Conservation (phyloP, 768 basidiomycete genomes). For the Rhodosporidiobolus odoratus region DNA sequence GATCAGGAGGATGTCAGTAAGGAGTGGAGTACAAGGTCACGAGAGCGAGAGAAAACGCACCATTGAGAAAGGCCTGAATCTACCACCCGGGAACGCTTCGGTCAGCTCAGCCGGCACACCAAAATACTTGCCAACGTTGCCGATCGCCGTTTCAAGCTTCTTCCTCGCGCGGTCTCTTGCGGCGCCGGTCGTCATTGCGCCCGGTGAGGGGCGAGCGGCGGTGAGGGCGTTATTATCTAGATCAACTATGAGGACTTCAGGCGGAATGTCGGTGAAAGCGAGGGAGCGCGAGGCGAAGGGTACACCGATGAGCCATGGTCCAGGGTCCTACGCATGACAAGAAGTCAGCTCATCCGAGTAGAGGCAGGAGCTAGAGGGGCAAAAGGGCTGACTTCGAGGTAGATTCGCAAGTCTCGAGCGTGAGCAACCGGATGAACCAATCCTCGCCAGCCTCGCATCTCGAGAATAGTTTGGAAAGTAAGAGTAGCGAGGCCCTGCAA, state of each 20-base stretch:
- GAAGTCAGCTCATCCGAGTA: fast-evolving
- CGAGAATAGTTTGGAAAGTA: conserved; percentile 84
- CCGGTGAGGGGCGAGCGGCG: not conserved
- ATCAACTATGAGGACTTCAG: conserved; percentile 83
- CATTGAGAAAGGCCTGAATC: conserved; percentile 36
- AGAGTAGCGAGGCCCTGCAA: conserved; percentile 8
- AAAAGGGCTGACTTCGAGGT: conserved; percentile 57
- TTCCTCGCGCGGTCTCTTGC: conserved; percentile 26
- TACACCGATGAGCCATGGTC: conserved; percentile 91
- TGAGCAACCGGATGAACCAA: conserved; percentile 56
- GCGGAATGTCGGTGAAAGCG: conserved; percentile 55
- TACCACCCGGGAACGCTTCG: conserved; percentile 36
- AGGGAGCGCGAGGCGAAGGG: conserved; percentile 78
- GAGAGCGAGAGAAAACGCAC: not conserved
- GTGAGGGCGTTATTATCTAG: conserved; percentile 56
- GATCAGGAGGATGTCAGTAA: no score
- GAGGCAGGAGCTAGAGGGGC: not conserved
- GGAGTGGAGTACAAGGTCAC: not conserved
- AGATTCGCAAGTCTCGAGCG: conserved; percentile 83
- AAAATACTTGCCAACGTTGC: not conserved
- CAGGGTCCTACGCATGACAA: conserved; percentile 59
- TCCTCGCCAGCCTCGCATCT: conserved; percentile 60
- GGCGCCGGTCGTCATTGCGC: conserved; percentile 24
- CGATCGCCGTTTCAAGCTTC: conserved; percentile 30
- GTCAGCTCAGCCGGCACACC: conserved; percentile 11